Evolutionary conservation across 768 basidiomycete species (phyloP), one percentile per base, ranked within the genome.

Genomic region (Serpula lacrymans): DNA sequence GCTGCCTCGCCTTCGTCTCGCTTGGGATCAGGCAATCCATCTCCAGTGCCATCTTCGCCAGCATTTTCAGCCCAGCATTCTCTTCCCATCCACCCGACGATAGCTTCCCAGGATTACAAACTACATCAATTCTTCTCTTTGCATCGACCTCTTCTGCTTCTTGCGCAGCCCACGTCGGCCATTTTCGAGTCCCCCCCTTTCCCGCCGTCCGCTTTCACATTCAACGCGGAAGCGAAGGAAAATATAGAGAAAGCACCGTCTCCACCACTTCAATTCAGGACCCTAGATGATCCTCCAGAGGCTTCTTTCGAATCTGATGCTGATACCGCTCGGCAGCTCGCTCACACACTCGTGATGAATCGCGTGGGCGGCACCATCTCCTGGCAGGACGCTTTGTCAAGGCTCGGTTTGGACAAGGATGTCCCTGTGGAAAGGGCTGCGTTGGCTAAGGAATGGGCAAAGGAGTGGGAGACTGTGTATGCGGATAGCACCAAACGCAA

Each of bases 401-500:
- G 68, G 35, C 68, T 93, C 6, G 89, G 88, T 21, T 53, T 88
- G 28, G 74, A 74, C 49, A 64, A 72, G 23, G 65, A 70, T 32
- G 60, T 63, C 50, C 72, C 73, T n/a, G 68, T 69, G 29, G 69
- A 71, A 30, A 70, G 74, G 41, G 68, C 75, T 31, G 68, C 69
- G 40, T 63, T 72, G 57, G 74, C 74, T 38, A 71, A 74, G 43
- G 69, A 77, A 50, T 64, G 72, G 50, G 74, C 78, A 12, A 73
- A 72, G 57, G 77, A 79, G 43, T 82, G 75, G 74, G 72, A 79
- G 49, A 74, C 77, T 31, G 73, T 88, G 12, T 62, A 80, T 58
- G 70, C 88, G 66, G 89, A 91, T 52, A 90, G 88, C 51, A 80
- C 79, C 21, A 86, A 83, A 71, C 77, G 88, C 62, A 92, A 92